phyloP scores from a whole-genome alignment of 345 rosid genomes.

The Brassica rapa region DNA sequence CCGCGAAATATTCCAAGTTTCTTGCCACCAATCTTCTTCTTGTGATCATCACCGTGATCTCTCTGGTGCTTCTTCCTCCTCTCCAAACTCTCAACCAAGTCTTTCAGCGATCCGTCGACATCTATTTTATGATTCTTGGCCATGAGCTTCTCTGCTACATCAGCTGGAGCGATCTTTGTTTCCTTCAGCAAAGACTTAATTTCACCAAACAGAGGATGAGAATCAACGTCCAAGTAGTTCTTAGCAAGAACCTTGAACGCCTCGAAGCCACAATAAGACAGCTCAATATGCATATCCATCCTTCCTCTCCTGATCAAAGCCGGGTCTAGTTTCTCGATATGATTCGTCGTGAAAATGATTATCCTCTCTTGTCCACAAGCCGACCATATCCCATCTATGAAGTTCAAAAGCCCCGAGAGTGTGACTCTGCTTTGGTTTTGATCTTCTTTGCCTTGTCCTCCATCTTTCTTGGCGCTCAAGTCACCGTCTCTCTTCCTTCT shows the following conservation, averaged over 20 bases:
- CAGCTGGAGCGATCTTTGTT: constrained; percentile 43
- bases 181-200: constrained; percentile 35
- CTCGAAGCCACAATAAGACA: constrained; percentile 46
- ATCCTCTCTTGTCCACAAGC: constrained; percentile 46
- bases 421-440: constrained; percentile 33
- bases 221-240: constrained; percentile 42
- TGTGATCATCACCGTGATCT: not conserved
- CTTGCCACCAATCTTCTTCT: not conserved
- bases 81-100: constrained; percentile 40
- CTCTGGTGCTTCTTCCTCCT: constrained; percentile 19
- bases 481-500: constrained; percentile 17
- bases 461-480: constrained; percentile 5
- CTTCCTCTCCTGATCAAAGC: constrained; percentile 50
- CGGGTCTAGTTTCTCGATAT: constrained; percentile 44
- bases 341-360: constrained; percentile 42
- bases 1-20: not conserved
- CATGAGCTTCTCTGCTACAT: constrained; percentile 49
- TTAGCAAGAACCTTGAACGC: constrained; percentile 46
- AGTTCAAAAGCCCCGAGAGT: constrained; percentile 44
- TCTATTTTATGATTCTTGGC: constrained; percentile 35
- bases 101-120: constrained; percentile 27
- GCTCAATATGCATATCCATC: constrained; percentile 47
- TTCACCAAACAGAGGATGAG: constrained; percentile 34
- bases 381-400: constrained; percentile 48
- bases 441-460: not conserved